These are phyloP conservation scores for Aspergillus intermedius DNA, from an alignment of 2,329 filamentous ascomycete genomes.

Conservation along the genomic window DNA sequence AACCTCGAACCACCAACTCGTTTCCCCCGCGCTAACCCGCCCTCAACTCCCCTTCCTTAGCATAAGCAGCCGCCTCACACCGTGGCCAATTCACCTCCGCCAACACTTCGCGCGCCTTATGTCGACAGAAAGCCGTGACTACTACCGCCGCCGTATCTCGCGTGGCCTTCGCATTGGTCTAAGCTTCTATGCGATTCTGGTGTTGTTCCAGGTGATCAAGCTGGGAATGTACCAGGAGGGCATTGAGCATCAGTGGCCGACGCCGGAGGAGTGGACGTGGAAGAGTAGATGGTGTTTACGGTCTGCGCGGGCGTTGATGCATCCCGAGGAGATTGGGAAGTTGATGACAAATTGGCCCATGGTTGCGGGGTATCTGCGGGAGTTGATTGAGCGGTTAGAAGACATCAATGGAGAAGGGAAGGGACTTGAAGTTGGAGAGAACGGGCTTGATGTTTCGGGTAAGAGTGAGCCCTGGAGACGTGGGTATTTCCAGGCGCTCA, in stretches of 20 bases:
- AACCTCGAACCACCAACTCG: slow-evolving; percentile 47
- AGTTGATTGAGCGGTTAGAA: slow-evolving; percentile 62
- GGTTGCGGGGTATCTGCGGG: slow-evolving; percentile 55
- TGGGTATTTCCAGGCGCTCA: slow-evolving; percentile 76
- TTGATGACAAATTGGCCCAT: slow-evolving; percentile 62
- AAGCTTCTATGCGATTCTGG: slow-evolving; percentile 63
- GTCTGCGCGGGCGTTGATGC: slow-evolving; percentile 55
- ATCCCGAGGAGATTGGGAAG: slow-evolving; percentile 49
- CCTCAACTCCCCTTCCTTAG: slow-evolving; percentile 62
- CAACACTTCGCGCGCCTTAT: slow-evolving; percentile 61
- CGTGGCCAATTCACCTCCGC: slow-evolving; percentile 49
- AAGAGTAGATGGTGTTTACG: slow-evolving; percentile 63
- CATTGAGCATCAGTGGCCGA: slow-evolving; percentile 69
- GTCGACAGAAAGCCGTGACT: slow-evolving; percentile 61
- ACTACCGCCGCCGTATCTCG: slow-evolving; percentile 46
- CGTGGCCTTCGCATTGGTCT: slow-evolving; percentile 63
- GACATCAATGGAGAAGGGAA: slow-evolving; percentile 62
- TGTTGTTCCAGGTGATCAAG: slow-evolving; percentile 55
- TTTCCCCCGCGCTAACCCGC: slow-evolving; percentile 46
- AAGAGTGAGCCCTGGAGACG: slow-evolving; percentile 80
- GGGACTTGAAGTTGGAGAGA: slow-evolving; percentile 50
- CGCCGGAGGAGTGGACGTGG: slow-evolving; percentile 74
- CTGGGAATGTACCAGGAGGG: slow-evolving; percentile 66
- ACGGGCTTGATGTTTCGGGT: slow-evolving; percentile 61
- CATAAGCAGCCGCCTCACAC: slow-evolving; percentile 40